Conservation (phyloP, 148 eudicot species). For the Tetragonia tetragonoides region DNA sequence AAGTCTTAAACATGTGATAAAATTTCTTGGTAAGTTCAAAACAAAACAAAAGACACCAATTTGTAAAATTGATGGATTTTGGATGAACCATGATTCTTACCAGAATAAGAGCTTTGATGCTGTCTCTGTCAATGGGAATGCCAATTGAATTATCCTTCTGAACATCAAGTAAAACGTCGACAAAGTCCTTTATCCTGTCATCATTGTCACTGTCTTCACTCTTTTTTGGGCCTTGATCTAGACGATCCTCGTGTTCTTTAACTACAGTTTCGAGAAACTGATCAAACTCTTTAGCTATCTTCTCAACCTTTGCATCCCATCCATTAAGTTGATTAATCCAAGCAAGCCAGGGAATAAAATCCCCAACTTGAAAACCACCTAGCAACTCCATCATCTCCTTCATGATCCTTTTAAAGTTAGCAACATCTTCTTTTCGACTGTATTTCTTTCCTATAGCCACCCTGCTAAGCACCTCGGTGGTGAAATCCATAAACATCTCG, state of each 20-base stretch:
- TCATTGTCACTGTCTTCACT: conserved; percentile 3
- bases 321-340: conserved; percentile 29
- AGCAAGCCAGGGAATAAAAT: conserved; percentile 24
- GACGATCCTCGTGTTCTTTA: conserved; percentile 23
- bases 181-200: conserved; percentile 38
- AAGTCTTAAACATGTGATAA: too few relatives aligned
- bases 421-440: conserved; percentile 30
- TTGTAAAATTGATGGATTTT: too few relatives aligned
- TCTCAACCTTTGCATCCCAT: conserved; percentile 32
- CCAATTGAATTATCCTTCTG: conserved; percentile 32
- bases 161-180: conserved; percentile 50
- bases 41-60: too few relatives aligned
- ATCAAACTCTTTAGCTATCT: conserved; percentile 22
- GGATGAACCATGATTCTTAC: conserved; percentile 21
- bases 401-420: conserved; percentile 30
- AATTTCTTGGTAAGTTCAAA: too few relatives aligned
- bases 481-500: conserved; percentile 23
- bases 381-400: conserved; percentile 34
- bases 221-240: background rate
- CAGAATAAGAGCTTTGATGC: conserved; percentile 47
- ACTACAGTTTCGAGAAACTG: conserved; percentile 38
- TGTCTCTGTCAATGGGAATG: conserved; percentile 31
- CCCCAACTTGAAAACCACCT: conserved; percentile 35
- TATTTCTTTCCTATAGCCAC: conserved; percentile 34
- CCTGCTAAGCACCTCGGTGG: conserved; percentile 27